Evolutionary conservation across 345 rosid genomes (phyloP).

Genomic region (Theobroma cacao): DNA sequence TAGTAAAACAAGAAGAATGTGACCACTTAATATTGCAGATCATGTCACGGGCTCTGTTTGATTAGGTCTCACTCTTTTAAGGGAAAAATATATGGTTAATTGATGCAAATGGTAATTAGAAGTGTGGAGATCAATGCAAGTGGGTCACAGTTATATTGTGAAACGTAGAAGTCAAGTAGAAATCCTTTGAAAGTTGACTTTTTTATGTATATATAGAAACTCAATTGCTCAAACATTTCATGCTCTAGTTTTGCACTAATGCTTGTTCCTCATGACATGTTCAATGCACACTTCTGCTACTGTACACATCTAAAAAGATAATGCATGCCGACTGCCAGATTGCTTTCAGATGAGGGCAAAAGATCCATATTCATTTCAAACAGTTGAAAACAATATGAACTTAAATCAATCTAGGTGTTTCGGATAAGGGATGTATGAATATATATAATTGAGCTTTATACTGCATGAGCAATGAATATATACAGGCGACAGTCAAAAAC

Average conservation of each 20-base stretch:
- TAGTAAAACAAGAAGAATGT: too few relatives aligned
- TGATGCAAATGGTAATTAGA: not conserved
- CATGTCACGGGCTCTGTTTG: not conserved
- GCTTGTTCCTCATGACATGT: not conserved
- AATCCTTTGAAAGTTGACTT: not conserved
- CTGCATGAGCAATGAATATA: not conserved
- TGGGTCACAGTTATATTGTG: not conserved
- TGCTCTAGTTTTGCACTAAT: not conserved
- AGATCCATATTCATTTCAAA: not conserved
- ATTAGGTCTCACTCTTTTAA: not conserved
- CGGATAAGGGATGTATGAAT: not conserved
- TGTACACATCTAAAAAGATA: not conserved
- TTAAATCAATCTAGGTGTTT: not conserved
- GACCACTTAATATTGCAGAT: not conserved
- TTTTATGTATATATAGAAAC: too few relatives aligned
- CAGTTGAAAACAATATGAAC: not conserved
- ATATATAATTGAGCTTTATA: not conserved
- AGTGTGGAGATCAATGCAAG: not conserved
- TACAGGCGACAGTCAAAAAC: not conserved
- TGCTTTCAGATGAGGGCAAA: not conserved
- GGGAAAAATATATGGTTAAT: not conserved
- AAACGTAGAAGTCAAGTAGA: not conserved
- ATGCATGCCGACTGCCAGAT: not conserved
- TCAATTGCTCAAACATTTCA: too few relatives aligned
- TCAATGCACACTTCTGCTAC: not conserved